Base-by-base conservation (phyloP, 148 eudicot genomes). In the Nepenthes gracilis region DNA sequence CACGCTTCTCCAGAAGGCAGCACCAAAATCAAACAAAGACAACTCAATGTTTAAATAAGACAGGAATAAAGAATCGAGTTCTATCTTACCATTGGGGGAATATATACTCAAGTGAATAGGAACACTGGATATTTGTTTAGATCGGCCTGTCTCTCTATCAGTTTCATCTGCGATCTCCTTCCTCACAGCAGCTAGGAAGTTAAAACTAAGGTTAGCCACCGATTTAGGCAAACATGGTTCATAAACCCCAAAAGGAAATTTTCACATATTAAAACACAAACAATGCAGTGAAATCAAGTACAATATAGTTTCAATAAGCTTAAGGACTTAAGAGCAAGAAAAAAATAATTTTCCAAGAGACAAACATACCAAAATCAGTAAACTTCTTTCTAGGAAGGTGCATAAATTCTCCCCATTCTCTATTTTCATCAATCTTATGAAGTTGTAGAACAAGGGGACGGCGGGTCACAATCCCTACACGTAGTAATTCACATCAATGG, bases 361-460 rank as follows among this genome's bases (percentile, higher is more conserved):
- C 43, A 59, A 52, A 47, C 75, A 72, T 76, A 93, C 99, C 92
- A 84, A 93, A 93, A 80, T 93, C 97, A 64, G 92, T 75, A 57
- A 84, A 78, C 23, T 68, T 77, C 75, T 84, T 93, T 67, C 87
- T 74, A 11, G 97, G 92, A 60, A 80, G 83, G 61, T 93, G 99
- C 78, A 86, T 92, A 69, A 93, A 93, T 73, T 93, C 99, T 14
- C 84, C 99, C 90, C 93, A 93, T 72, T 93, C 99, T 75, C 84
- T 82, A 36, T 86, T 86, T 68, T 84, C 97, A 40, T 93, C 92
- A 61, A 93, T 76, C 80, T 85, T 80, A 67, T 93, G 96, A 69
- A 93, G 87, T 70, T 93, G 99, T 51, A 93, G 68, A 48, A 93
- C 99, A 77, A 93, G 99, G 68, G 99, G 99, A 43, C 97, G 97